Percentiles rank a stretch among this genome's conserved stretches.
phyloP scores from a whole-genome alignment of 176 grass and related monocot genomes.

The Leersia perrieri region DNA sequence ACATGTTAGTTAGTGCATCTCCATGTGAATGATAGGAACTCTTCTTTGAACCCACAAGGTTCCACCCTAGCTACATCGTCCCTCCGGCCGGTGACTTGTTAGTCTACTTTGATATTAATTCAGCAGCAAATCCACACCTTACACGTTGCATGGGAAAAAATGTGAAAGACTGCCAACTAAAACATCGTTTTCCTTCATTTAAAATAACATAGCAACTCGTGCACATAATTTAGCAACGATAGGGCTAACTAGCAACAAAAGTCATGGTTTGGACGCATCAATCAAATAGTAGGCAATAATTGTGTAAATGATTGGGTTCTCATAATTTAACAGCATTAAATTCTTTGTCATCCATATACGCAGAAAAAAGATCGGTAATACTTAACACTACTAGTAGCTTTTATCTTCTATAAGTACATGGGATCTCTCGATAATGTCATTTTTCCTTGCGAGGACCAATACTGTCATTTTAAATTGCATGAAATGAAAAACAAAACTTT shows the following conservation, averaged over 20 bases:
- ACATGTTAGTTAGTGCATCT: no score
- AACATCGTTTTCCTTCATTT: neutral
- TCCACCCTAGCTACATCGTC: no score
- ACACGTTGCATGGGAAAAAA: neutral
- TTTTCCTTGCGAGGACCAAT: no score
- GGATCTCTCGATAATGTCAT: no score
- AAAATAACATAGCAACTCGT: neutral
- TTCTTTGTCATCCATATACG: neutral
- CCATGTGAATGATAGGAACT: no score
- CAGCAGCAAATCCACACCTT: neutral
- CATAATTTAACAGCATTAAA: constrained; percentile 1
- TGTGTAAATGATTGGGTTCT: neutral
- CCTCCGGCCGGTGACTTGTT: no score
- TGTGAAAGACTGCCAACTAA: neutral
- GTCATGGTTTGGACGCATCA: neutral
- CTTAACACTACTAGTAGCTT: neutral
- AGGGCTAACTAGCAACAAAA: neutral
- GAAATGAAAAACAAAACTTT: neutral
- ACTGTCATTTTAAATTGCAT: neutral
- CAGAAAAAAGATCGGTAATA: neutral
- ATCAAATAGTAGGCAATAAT: neutral
- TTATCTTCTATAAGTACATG: neutral
- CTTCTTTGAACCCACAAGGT: no score
- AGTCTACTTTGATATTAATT: neutral
- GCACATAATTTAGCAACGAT: neutral